phyloP scores from a whole-genome alignment of 768 basidiomycete species.

The Artomyces pyxidatus region DNA sequence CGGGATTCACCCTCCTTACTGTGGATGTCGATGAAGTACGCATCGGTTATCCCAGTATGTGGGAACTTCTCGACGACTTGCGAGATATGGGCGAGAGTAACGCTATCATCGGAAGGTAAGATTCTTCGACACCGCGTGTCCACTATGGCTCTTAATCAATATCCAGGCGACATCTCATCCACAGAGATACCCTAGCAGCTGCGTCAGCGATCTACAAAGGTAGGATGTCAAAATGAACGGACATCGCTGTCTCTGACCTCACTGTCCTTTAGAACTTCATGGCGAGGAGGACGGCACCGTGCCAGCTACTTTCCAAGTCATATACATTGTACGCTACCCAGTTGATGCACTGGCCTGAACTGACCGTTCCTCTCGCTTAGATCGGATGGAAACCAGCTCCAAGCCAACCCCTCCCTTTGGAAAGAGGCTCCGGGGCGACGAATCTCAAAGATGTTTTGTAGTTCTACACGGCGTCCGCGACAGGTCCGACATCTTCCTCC shows the following conservation, averaged over 20 bases:
- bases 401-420: conserved; percentile 56
- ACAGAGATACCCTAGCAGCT: conserved; percentile 82
- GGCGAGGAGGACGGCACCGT: conserved; percentile 76
- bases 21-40: conserved; percentile 93
- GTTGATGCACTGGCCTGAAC: neutral
- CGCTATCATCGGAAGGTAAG: conserved; percentile 76
- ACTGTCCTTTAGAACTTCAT: conserved; percentile 57
- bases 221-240: too few species aligned
- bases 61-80: conserved; percentile 92
- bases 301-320: conserved; percentile 93
- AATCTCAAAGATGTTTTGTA: conserved; percentile 55
- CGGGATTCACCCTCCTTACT: conserved; percentile 89
- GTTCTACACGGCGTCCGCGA: conserved; percentile 7
- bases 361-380: conserved; percentile 28
- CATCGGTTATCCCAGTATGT: conserved; percentile 89
- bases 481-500: neutral
- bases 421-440: conserved; percentile 52
- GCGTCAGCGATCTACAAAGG: conserved; percentile 93
- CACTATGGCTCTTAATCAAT: neutral
- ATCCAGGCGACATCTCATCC: conserved; percentile 56
- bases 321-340: conserved; percentile 67
- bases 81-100: conserved; percentile 95
- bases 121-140: conserved; percentile 3
- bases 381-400: conserved; percentile 80
- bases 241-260: too few species aligned